Evolutionary conservation across 2,329 filamentous ascomycete species (phyloP).

Genomic region (Diaporthe amygdali): DNA sequence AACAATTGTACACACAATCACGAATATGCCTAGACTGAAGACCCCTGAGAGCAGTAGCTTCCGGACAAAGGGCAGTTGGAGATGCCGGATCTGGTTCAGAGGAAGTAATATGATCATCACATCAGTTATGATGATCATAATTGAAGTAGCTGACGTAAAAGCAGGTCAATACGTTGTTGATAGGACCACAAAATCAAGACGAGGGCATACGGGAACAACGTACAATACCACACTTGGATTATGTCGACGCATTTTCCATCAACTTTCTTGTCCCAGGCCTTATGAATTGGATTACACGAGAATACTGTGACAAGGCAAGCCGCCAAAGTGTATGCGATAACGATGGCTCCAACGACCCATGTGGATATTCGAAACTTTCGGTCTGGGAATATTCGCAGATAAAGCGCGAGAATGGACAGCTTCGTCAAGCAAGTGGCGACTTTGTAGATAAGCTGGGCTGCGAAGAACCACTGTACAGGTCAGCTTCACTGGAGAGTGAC

Average conservation of each 20-base stretch:
- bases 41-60: not conserved
- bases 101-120: slow-evolving; percentile 27
- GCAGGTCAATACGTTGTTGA: not conserved
- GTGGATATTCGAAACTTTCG: not conserved
- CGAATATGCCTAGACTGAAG: not conserved
- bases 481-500: not conserved
- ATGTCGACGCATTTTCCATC: not conserved
- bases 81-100: slow-evolving; percentile 24
- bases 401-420: slow-evolving; percentile 15
- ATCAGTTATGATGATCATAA: slow-evolving; percentile 27
- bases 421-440: slow-evolving; percentile 25
- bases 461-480: slow-evolving; percentile 26
- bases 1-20: not conserved
- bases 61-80: slow-evolving; percentile 18
- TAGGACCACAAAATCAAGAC: not conserved
- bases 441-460: slow-evolving; percentile 27
- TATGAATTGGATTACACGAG: not conserved
- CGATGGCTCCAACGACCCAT: not conserved
- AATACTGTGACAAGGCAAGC: slow-evolving; percentile 9
- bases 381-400: slow-evolving; percentile 5
- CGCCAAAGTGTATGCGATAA: not conserved
- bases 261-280: slow-evolving; percentile 1
- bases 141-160: not conserved
- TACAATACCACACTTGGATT: slow-evolving; percentile 6
- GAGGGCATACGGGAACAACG: not conserved